These are phyloP conservation scores for Aspergillus uvarum DNA, from an alignment of 2,329 filamentous ascomycete species.

Conservation along the genomic window DNA sequence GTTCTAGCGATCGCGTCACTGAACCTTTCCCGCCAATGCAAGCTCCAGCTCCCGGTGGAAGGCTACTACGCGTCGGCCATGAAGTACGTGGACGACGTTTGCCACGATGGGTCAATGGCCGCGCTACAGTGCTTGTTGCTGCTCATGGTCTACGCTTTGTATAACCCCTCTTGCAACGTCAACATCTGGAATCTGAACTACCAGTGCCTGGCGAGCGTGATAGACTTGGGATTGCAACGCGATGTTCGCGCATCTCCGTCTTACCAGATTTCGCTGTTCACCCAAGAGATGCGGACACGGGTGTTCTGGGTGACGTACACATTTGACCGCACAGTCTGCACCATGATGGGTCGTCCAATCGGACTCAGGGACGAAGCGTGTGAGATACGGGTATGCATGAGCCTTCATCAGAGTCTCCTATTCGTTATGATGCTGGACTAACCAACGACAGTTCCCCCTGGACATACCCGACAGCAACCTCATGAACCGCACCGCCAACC, in stretches of 20 bases:
- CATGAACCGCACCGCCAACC: not conserved
- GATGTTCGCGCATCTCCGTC: slow-evolving; percentile 44
- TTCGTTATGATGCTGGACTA: slow-evolving; percentile 12
- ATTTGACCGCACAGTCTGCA: slow-evolving; percentile 54
- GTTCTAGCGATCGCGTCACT: slow-evolving; percentile 53
- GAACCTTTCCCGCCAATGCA: slow-evolving; percentile 46
- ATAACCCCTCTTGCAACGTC: slow-evolving; percentile 50
- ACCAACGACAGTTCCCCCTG: slow-evolving; percentile 18
- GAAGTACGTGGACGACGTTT: slow-evolving; percentile 48
- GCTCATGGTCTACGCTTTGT: slow-evolving; percentile 50
- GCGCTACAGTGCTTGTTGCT: slow-evolving; percentile 51
- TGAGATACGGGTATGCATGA: slow-evolving; percentile 47
- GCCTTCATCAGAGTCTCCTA: no score
- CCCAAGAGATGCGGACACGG: slow-evolving; percentile 56
- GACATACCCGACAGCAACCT: slow-evolving; percentile 13
- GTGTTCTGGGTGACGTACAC: slow-evolving; percentile 58
- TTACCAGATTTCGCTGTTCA: slow-evolving; percentile 46
- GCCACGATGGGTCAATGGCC: slow-evolving; percentile 50
- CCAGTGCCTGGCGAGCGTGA: slow-evolving; percentile 52
- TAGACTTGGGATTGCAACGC: slow-evolving; percentile 55
- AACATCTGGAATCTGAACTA: slow-evolving; percentile 59
- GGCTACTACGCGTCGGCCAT: slow-evolving; percentile 53
- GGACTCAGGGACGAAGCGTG: slow-evolving; percentile 57
- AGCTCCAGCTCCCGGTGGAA: slow-evolving; percentile 49
- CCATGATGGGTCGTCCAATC: slow-evolving; percentile 58